Conservation (phyloP, 352 stramenopile genomes). For the Phytophthora fragariae region DNA sequence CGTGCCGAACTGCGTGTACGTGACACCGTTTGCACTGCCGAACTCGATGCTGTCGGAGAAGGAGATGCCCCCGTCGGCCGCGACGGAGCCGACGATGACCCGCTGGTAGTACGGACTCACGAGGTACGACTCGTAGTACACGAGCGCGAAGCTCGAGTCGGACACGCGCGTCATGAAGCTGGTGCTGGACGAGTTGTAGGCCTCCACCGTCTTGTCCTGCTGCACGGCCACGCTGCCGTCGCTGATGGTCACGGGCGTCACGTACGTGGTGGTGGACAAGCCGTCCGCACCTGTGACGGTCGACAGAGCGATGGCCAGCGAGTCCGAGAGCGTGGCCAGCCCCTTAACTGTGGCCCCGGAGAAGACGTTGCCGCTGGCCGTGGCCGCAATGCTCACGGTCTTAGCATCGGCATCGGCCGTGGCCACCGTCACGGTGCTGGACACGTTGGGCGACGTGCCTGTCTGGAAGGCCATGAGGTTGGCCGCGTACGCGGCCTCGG, state of each 20-base stretch:
- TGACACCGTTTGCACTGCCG: conserved; percentile 52
- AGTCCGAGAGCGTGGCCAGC: conserved; percentile 71
- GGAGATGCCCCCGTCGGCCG: conserved; percentile 57
- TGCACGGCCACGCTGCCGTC: conserved; percentile 49
- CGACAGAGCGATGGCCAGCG: conserved; percentile 56
- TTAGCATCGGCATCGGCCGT: conserved; percentile 50
- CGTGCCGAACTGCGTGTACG: conserved; percentile 61
- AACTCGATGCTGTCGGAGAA: conserved; percentile 68
- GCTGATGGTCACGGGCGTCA: conserved; percentile 60
- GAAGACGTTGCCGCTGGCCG: conserved; percentile 58
- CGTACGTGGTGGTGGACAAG: conserved; percentile 48
- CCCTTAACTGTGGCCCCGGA: conserved; percentile 62
- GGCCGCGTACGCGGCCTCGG: conserved; percentile 51
- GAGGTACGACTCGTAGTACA: conserved; percentile 77
- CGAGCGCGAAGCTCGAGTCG: conserved; percentile 65
- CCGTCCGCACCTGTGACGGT: conserved; percentile 53
- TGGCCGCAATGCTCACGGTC: conserved; percentile 55
- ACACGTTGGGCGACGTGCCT: conserved; percentile 42
- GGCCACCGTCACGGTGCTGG: conserved; percentile 65
- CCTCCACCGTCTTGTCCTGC: conserved; percentile 53
- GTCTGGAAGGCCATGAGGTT: conserved; percentile 75
- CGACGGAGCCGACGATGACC: conserved; percentile 59
- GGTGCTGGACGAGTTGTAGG: conserved; percentile 66
- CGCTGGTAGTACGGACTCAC: conserved; percentile 63
- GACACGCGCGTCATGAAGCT: conserved; percentile 77